phyloP scores from a whole-genome alignment of 805 yeast genomes.

The Monosporozyma siamensis region DNA sequence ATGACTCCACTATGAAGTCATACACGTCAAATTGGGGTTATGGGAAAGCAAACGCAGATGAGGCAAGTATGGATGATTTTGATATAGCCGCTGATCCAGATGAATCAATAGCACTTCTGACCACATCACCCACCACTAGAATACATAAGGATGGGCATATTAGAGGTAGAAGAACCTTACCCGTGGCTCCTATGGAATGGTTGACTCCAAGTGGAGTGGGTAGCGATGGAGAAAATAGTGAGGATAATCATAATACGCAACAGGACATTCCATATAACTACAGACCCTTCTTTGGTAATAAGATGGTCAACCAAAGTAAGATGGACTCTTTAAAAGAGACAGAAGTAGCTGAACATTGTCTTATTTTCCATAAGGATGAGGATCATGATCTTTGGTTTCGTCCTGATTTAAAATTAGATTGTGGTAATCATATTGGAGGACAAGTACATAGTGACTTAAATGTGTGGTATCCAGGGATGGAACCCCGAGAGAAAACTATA shows the following conservation, averaged over 20 bases:
- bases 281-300: slow-evolving; percentile 17
- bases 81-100: not conserved
- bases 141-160: not conserved
- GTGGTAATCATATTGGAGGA: no score
- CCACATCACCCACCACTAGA: not conserved
- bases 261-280: slow-evolving; percentile 13
- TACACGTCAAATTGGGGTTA: no score
- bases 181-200: no score
- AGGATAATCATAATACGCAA: slow-evolving; percentile 1
- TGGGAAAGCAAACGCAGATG: no score
- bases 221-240: no score
- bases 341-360: slow-evolving; percentile 26
- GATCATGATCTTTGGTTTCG: slow-evolving; percentile 13
- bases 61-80: not conserved
- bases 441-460: no score
- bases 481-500: not conserved
- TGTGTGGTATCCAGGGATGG: not conserved
- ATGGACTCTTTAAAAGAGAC: slow-evolving; percentile 12
- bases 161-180: not conserved
- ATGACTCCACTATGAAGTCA: no score
- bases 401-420: slow-evolving; percentile 21
- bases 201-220: not conserved
- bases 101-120: not conserved
- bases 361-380: slow-evolving; percentile 19
- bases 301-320: slow-evolving; percentile 19